Conservation (phyloP, 176 grass and related monocot genomes). For the Leersia perrieri region DNA sequence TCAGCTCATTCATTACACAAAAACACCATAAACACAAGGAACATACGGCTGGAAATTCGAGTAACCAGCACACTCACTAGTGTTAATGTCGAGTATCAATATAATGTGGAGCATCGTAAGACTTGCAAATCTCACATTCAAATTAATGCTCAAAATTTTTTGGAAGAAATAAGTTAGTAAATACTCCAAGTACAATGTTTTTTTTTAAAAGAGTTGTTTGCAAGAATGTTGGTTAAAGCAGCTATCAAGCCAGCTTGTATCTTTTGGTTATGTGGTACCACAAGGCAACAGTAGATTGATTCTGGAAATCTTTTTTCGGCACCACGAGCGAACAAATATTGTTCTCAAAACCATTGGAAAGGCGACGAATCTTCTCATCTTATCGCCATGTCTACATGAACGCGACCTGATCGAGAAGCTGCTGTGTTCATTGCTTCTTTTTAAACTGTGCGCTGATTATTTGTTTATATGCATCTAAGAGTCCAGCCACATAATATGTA, state of each 20-base stretch:
- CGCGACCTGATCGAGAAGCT: background rate
- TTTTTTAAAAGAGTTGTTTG: background rate
- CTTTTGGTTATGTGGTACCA: background rate
- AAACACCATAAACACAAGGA: no score
- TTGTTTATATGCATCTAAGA: background rate
- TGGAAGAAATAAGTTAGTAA: background rate
- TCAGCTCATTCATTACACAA: no score
- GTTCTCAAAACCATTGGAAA: background rate
- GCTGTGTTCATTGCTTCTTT: background rate
- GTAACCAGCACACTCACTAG: no score
- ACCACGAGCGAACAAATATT: background rate
- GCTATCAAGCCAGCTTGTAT: background rate
- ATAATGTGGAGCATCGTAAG: background rate
- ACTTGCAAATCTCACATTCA: background rate
- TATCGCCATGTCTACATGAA: constrained; percentile 9
- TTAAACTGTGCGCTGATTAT: background rate
- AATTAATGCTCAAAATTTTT: background rate
- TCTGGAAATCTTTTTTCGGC: constrained; percentile 5
- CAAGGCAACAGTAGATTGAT: background rate
- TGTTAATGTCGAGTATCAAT: background rate
- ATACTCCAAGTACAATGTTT: no score
- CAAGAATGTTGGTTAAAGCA: background rate
- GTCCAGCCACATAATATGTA: background rate
- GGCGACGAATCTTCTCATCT: constrained; percentile 5
- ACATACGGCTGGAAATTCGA: no score